phyloP scores from a whole-genome alignment of 345 rosid genomes.

The Arabidopsis thaliana region DNA sequence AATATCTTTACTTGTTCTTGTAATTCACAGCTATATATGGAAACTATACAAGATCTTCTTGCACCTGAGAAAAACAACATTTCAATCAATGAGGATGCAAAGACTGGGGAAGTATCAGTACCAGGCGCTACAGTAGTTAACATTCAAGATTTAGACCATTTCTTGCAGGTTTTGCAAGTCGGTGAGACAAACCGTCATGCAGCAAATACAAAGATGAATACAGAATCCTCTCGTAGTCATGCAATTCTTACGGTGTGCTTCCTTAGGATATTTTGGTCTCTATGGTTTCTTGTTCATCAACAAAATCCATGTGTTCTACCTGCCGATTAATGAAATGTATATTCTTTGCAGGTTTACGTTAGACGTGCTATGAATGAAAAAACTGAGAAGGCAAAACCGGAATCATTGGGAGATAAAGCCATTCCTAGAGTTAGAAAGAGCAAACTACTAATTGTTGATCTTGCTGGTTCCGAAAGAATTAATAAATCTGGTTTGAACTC shows the following conservation, averaged over 20 bases:
- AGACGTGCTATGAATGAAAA: conserved; percentile 64
- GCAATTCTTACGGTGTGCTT: conserved; percentile 82
- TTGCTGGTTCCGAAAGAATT: conserved; percentile 95
- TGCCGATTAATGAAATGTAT: conserved; percentile 19
- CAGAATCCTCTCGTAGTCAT: conserved; percentile 98
- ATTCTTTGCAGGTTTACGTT: conserved; percentile 59
- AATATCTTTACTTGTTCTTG: conserved; percentile 18
- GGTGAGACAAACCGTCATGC: conserved; percentile 90
- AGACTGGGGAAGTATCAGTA: conserved; percentile 81
- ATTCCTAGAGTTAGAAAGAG: conserved; percentile 77
- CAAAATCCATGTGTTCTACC: conserved; percentile 10
- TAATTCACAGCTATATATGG: conserved; percentile 79
- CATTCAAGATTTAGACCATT: conserved; percentile 69
- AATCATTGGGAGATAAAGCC: conserved; percentile 51
- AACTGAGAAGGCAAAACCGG: conserved; percentile 48
- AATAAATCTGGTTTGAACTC: conserved; percentile 80
- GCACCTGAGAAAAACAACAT: conserved; percentile 79
- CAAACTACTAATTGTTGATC: conserved; percentile 94
- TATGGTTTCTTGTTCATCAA: conserved; percentile 30
- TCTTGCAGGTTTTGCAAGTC: conserved; percentile 73
- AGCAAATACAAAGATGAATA: conserved; percentile 87
- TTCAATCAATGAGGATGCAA: conserved; percentile 77
- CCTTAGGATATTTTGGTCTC: conserved; percentile 12
- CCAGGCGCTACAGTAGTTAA: conserved; percentile 70
- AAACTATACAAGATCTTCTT: conserved; percentile 90